Percentiles rank a stretch among this genome's conserved stretches.
Conservation (phyloP, 768 basidiomycete species). For the Scleroderma bovista region DNA sequence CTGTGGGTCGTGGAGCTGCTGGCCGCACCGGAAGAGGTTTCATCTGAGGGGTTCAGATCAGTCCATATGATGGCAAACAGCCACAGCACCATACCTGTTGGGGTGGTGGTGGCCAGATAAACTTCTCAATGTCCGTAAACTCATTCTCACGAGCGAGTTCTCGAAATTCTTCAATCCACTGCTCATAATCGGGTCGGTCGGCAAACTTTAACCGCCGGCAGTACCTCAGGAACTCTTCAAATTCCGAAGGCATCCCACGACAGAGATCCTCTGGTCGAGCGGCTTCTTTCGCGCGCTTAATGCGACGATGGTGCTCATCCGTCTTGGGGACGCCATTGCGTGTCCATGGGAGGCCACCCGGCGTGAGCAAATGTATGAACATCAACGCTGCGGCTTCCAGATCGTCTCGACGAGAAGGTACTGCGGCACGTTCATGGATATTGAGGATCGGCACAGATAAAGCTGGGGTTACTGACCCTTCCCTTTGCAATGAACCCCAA, state of each 20-base stretch:
- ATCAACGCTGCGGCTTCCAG: constrained; percentile 73
- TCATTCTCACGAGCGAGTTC: constrained; percentile 57
- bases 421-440: constrained; percentile 34
- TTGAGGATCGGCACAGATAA: constrained; percentile 5
- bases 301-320: constrained; percentile 51
- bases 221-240: constrained; percentile 73
- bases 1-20: constrained; percentile 12
- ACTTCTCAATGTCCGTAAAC: constrained; percentile 50
- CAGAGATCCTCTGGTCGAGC: constrained; percentile 65
- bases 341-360: constrained; percentile 72
- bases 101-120: constrained; percentile 69
- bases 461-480: constrained; percentile 43
- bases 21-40: constrained; percentile 26
- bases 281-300: constrained; percentile 59
- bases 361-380: constrained; percentile 76
- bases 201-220: constrained; percentile 63
- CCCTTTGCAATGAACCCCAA: constrained; percentile 72
- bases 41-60: constrained; percentile 15
- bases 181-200: constrained; percentile 62
- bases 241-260: constrained; percentile 59
- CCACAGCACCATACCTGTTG: constrained; percentile 22
- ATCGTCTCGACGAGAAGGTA: constrained; percentile 75
- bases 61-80: background rate
- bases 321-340: constrained; percentile 76
- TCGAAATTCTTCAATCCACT: constrained; percentile 62